Evolutionary conservation across 192 early-diverging fungal genomes (phyloP).

Genomic region (Cetraspora pellucida): DNA sequence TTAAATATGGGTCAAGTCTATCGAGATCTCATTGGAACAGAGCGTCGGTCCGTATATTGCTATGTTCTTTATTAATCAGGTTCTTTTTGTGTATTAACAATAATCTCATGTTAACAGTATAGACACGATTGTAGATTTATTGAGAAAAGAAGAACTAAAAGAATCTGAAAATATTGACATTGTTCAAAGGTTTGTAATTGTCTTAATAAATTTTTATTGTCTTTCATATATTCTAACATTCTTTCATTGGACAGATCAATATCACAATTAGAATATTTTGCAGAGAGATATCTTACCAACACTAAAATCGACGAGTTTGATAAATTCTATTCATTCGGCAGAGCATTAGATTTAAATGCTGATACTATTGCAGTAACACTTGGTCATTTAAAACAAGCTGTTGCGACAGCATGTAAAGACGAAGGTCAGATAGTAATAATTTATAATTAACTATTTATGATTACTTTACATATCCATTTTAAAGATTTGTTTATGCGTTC

Average conservation of each 20-base stretch:
- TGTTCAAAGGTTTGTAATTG: conserved; percentile 52
- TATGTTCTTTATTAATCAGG: not conserved
- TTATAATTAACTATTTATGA: not conserved
- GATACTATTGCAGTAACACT: conserved; percentile 67
- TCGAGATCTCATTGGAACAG: conserved; percentile 77
- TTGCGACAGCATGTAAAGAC: conserved; percentile 38
- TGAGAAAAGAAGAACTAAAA: conserved; percentile 79
- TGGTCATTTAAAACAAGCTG: conserved; percentile 47
- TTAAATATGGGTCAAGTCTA: conserved; percentile 70
- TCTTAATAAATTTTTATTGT: not conserved
- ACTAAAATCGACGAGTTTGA: conserved; percentile 54
- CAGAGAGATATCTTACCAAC: conserved; percentile 60
- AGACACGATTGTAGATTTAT: conserved; percentile 69
- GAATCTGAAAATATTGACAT: conserved; percentile 69
- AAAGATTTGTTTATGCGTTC: not conserved
- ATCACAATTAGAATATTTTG: conserved; percentile 65
- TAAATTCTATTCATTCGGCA: conserved; percentile 53
- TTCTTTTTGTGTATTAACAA: too few relatives aligned
- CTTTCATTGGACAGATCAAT: conserved; percentile 50
- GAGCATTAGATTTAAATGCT: conserved; percentile 63
- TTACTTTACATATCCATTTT: not conserved
- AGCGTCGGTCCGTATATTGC: conserved; percentile 56
- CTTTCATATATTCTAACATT: not conserved
- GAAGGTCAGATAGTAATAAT: conserved; percentile 37
- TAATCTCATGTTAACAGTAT: conserved; percentile 43